Evolutionary conservation across 2,329 filamentous ascomycete species (phyloP).

Genomic region (Ophiostoma tasmaniense): DNA sequence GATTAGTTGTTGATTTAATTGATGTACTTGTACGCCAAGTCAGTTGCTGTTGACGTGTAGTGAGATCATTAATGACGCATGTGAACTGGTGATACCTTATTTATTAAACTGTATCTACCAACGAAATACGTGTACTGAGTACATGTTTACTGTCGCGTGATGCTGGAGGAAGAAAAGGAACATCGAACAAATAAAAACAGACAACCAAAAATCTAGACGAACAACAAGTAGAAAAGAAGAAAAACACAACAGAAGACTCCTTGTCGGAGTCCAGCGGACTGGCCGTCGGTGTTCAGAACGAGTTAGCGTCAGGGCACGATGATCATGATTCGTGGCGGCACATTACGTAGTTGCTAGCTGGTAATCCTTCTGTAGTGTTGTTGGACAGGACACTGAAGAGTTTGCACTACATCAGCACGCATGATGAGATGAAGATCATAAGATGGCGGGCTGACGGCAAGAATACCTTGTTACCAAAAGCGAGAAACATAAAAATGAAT

Average conservation of each 20-base stretch:
- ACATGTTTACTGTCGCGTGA: not conserved
- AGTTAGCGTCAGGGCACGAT: not conserved
- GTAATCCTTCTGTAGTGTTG: not conserved
- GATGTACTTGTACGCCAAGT: not conserved
- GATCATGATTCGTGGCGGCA: not conserved
- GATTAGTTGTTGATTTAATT: not conserved
- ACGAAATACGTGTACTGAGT: too few species aligned
- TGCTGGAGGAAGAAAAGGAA: not conserved
- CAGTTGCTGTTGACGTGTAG: not conserved
- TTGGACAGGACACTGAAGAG: not conserved
- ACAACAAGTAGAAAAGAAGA: not conserved
- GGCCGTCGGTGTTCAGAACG: not conserved
- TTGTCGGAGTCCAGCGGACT: not conserved
- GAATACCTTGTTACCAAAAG: too few species aligned
- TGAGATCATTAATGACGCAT: not conserved
- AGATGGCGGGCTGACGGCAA: too few species aligned
- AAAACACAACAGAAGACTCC: not conserved
- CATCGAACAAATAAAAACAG: not conserved
- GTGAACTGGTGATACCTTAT: not conserved
- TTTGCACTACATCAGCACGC: not conserved
- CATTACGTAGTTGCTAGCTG: not conserved
- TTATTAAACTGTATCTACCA: not conserved
- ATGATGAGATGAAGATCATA: not conserved
- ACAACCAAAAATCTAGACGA: not conserved
- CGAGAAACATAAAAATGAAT: too few species aligned